A percentile compares a stretch with the other conserved stretches of the same genome.
phyloP scores from a whole-genome alignment of 805 yeast species.

The Metschnikowia gelsemii region DNA sequence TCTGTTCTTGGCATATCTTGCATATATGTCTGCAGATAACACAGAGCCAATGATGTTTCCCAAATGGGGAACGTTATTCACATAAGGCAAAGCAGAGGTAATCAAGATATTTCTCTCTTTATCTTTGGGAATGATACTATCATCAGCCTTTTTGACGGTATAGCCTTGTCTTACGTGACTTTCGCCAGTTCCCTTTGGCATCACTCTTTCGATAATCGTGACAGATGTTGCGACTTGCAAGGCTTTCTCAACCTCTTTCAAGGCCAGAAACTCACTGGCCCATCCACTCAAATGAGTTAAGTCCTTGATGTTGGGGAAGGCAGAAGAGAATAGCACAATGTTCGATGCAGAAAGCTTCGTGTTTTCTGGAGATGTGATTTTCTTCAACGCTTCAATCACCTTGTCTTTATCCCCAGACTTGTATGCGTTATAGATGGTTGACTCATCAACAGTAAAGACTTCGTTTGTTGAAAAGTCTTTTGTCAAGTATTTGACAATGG shows the following conservation, averaged over 20 bases:
- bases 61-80: slow-evolving; percentile 96
- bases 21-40: slow-evolving; percentile 87
- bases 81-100: slow-evolving; percentile 97
- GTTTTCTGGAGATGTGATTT: slow-evolving; percentile 16
- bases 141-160: slow-evolving; percentile 31
- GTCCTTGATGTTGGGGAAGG: slow-evolving; percentile 44
- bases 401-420: slow-evolving; percentile 33
- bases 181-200: slow-evolving; percentile 42
- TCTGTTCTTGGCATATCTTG: slow-evolving; percentile 87
- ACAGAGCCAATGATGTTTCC: slow-evolving; percentile 97
- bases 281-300: slow-evolving; percentile 29
- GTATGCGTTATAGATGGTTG: slow-evolving; percentile 40
- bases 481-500: slow-evolving; percentile 64
- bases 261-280: slow-evolving; percentile 41
- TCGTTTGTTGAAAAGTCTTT: slow-evolving; percentile 43
- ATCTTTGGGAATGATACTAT: slow-evolving; percentile 54
- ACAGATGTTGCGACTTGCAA: slow-evolving; percentile 46
- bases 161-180: slow-evolving; percentile 33
- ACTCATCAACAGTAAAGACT: slow-evolving; percentile 45
- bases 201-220: slow-evolving; percentile 43
- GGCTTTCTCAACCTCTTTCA: slow-evolving; percentile 45
- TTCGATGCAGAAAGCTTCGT: slow-evolving; percentile 47
- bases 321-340: slow-evolving; percentile 57
- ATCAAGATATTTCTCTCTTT: slow-evolving; percentile 79
- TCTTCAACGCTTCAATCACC: slow-evolving; percentile 14